Evolutionary conservation across 176 grass and related monocot genomes (phyloP).

Genomic region (Carex cristatella): DNA sequence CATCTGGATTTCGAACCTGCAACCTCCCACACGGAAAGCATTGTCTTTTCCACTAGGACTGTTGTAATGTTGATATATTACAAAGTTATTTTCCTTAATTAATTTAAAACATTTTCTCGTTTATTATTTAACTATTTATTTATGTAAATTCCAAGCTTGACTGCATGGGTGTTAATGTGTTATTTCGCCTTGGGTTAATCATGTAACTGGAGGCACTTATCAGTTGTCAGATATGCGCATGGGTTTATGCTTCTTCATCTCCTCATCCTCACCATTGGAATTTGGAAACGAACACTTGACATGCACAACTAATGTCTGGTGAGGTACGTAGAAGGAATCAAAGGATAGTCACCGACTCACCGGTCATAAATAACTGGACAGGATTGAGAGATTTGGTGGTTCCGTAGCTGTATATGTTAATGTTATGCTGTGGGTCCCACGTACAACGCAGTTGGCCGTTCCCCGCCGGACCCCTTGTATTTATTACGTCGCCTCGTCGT

Average conservation of each 20-base stretch:
- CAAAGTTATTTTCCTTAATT: background rate
- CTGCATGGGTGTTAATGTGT: constrained; percentile 5
- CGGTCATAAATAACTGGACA: background rate
- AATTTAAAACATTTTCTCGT: background rate
- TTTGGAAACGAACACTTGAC: background rate
- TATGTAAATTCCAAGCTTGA: background rate
- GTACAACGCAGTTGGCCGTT: background rate
- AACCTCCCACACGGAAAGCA: too few relatives aligned
- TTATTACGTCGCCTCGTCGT: too few relatives aligned
- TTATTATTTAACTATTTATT: too few relatives aligned
- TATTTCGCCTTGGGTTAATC: constrained; percentile 12
- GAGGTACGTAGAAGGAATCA: background rate
- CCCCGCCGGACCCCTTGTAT: background rate
- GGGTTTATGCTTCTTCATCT: background rate
- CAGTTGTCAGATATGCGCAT: background rate
- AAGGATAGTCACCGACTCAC: background rate
- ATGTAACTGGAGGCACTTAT: background rate
- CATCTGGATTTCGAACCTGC: too few relatives aligned
- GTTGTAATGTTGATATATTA: background rate
- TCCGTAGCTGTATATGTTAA: background rate
- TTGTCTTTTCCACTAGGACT: too few relatives aligned
- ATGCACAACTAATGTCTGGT: background rate
- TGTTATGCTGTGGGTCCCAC: background rate
- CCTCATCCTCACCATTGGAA: background rate
- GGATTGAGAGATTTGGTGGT: background rate